Evolutionary conservation across 805 yeast genomes (phyloP).

Genomic region (Peterozyma xylosa): DNA sequence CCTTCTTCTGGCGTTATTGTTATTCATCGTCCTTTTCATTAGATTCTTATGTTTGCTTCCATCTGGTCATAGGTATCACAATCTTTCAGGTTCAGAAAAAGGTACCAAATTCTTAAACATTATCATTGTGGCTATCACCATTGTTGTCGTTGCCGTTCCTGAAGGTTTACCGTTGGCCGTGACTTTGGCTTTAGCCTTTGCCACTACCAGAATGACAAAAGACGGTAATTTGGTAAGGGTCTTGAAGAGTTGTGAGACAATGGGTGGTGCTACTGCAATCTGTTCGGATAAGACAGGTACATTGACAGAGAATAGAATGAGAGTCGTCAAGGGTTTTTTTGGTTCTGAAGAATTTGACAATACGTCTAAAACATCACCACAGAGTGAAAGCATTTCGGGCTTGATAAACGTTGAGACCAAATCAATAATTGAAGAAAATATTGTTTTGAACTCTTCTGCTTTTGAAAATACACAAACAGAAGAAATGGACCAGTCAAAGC

Average conservation of each 20-base stretch:
- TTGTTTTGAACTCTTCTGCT: conserved; percentile 80
- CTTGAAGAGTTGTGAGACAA: conserved; percentile 89
- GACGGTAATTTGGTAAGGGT: conserved; percentile 96
- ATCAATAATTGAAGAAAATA: conserved; percentile 40
- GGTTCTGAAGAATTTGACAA: conserved; percentile 56
- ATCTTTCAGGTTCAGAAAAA: conserved; percentile 56
- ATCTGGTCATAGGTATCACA: conserved; percentile 36
- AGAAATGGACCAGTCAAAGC: conserved; percentile 10
- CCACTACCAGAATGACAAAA: conserved; percentile 96
- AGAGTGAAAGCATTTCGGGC: background rate
- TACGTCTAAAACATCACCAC: conserved; percentile 16
- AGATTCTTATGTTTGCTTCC: conserved; percentile 63
- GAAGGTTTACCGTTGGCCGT: conserved; percentile 98
- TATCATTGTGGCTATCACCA: conserved; percentile 83
- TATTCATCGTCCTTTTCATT: conserved; percentile 73
- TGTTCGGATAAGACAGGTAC: conserved; percentile 99
- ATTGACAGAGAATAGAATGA: conserved; percentile 88
- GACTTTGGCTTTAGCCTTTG: conserved; percentile 93
- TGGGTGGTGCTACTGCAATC: conserved; percentile 97
- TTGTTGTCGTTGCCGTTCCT: conserved; percentile 98
- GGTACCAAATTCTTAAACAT: conserved; percentile 81
- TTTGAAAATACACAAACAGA: conserved; percentile 57
- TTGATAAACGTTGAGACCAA: conserved; percentile 13
- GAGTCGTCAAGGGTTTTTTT: conserved; percentile 71
- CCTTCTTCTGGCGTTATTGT: conserved; percentile 71